Evolutionary conservation across 2,329 filamentous ascomycete species (phyloP), one percentile per base, ranked within the genome.

Genomic region (Penicillium aurantiogriseum): DNA sequence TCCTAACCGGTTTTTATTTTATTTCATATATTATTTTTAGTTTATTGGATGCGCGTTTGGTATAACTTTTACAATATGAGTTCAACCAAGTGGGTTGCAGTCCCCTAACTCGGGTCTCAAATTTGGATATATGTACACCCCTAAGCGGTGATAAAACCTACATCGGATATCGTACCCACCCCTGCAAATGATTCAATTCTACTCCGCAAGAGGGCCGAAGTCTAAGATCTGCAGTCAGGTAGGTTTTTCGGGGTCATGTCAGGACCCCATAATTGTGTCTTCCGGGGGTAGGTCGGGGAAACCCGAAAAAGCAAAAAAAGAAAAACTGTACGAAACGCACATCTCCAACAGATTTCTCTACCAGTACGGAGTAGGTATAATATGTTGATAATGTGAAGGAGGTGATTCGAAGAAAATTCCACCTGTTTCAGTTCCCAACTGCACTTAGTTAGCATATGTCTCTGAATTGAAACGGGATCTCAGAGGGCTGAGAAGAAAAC

Each of bases 211-310:
- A 23, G 25, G 46, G n/a, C 45, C 46, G 27, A 54, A 29, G n/a
- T 5, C 15, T 10, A 29, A 40, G 53, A 51, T 55, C 53, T 25
- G 25, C 35, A 25, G 39, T 44, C 53, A 51, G 25, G 23, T 27
- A 44, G 13, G 6, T 38, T 38, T 36, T 23, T 48, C 25, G 13
- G 43, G 29, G 45, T 51, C 44, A 27, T 44, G 31, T 51, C 53
- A 55, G 27, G n/a, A 44, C 31, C 53, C 53, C 38, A 33, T 50
- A 21, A 43, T 40, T 54, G 43, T 36, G 35, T n/a, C 19, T 43
- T 50, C 44, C 27, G 19, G 51, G 35, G 35, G 21, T 11, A 33
- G 10, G 23, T 35, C 31, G 21, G 19, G 17, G 27, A 46, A 52
- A 27, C 4, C 10, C n/a, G 8, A 35, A 4, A 46, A 47, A 35